These are phyloP conservation scores for Baorangia bicolor DNA, from an alignment of 768 basidiomycete genomes.

Conservation along the genomic window DNA sequence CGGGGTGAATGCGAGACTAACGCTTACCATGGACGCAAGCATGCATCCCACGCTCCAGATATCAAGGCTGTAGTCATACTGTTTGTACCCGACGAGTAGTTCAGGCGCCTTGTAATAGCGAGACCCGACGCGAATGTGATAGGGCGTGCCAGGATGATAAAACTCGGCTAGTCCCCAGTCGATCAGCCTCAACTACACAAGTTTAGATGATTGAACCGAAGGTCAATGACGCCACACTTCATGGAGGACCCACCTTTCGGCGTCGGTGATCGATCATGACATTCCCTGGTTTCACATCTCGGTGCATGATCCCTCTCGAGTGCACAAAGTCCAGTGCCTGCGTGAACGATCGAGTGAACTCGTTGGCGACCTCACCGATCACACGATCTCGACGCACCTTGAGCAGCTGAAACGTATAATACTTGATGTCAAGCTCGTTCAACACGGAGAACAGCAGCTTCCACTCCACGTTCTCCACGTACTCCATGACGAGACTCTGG, in stretches of 20 bases:
- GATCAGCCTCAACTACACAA: slow-evolving; percentile 51
- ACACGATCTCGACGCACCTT: slow-evolving; percentile 35
- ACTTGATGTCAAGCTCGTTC: slow-evolving; percentile 64
- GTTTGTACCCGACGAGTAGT: slow-evolving; percentile 66
- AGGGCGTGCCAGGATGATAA: slow-evolving; percentile 67
- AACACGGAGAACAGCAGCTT: slow-evolving; percentile 55
- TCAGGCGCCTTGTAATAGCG: slow-evolving; percentile 77
- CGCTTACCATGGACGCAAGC: slow-evolving; percentile 67
- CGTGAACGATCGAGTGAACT: neutral
- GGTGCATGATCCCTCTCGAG: slow-evolving; percentile 70
- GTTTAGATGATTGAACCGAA: neutral
- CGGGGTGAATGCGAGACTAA: neutral
- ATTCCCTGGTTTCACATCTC: slow-evolving; percentile 67
- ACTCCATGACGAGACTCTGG: slow-evolving; percentile 67
- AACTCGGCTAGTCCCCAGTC: slow-evolving; percentile 81
- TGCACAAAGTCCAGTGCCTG: slow-evolving; percentile 69
- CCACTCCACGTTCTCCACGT: slow-evolving; percentile 69
- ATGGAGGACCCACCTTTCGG: slow-evolving; percentile 44
- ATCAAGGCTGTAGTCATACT: slow-evolving; percentile 70
- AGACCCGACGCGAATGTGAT: slow-evolving; percentile 71
- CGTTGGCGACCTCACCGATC: neutral
- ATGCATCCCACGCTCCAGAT: slow-evolving; percentile 77
- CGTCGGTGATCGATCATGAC: slow-evolving; percentile 72
- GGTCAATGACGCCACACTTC: neutral
- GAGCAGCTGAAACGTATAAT: slow-evolving; percentile 65